phyloP scores from a whole-genome alignment of 257 asterid species.

The Lycium ferocissimum region DNA sequence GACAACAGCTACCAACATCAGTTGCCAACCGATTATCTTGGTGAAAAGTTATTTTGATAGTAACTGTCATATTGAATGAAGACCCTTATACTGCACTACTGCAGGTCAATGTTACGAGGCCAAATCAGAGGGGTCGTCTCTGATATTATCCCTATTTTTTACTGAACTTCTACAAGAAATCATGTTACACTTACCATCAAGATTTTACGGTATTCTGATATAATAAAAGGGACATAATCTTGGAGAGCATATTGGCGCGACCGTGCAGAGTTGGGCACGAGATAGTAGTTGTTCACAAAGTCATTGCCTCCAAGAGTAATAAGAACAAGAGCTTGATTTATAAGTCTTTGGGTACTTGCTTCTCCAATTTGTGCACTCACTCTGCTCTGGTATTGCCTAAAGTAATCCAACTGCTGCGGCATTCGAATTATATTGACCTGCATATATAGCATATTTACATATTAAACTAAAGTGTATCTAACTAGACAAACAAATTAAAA shows the following conservation, averaged over 20 bases:
- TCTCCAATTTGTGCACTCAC: constrained; percentile 61
- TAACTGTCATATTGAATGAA: not conserved
- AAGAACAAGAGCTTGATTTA: constrained; percentile 70
- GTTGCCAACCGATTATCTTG: too few species aligned
- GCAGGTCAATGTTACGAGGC: not conserved
- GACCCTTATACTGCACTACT: not conserved
- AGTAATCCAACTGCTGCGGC: constrained; percentile 60
- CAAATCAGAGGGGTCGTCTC: not conserved
- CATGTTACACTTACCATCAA: constrained; percentile 47
- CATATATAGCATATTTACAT: not conserved
- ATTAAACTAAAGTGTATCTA: not conserved
- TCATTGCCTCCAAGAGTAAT: constrained; percentile 90
- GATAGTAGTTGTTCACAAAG: constrained; percentile 81
- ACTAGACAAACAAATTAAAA: not conserved
- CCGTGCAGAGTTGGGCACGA: constrained; percentile 72
- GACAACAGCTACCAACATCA: not conserved
- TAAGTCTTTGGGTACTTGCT: constrained; percentile 47
- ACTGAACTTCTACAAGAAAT: not conserved
- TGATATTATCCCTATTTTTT: not conserved
- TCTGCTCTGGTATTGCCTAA: constrained; percentile 64
- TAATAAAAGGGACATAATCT: constrained; percentile 61
- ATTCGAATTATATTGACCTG: constrained; percentile 82
- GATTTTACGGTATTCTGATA: constrained; percentile 75
- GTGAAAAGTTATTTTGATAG: not conserved
- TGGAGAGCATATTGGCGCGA: constrained; percentile 67